A percentile compares a stretch with the other conserved stretches of the same genome.
These are phyloP conservation scores for Trichosporon coremiiforme DNA, from an alignment of 1,284 basidiomycete genomes.

Conservation along the genomic window DNA sequence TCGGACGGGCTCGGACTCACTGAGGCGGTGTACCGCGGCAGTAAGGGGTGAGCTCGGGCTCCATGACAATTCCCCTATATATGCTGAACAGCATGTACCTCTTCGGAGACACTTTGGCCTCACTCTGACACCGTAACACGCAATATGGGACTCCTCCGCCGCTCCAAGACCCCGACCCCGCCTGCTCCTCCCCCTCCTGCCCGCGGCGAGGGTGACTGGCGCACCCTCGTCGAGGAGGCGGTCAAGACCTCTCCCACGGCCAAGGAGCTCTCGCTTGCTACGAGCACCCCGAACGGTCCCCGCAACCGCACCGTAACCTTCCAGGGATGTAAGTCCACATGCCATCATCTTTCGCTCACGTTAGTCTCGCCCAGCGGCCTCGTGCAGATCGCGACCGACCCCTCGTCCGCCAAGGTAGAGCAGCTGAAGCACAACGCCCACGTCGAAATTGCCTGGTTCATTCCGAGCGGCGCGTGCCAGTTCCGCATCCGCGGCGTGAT, in stretches of 20 bases:
- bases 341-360: too few species aligned
- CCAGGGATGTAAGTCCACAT: constrained; percentile 20
- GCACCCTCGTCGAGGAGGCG: constrained; percentile 19
- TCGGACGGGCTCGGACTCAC: constrained; percentile 15
- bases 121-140: not conserved
- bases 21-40: constrained; percentile 5
- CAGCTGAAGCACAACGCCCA: constrained; percentile 21
- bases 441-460: constrained; percentile 28
- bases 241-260: constrained; percentile 18
- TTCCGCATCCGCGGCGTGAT: constrained; percentile 29
- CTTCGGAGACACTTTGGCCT: not conserved
- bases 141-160: not conserved
- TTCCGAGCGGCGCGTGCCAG: constrained; percentile 21
- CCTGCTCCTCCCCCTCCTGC: not conserved
- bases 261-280: constrained; percentile 20
- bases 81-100: too few species aligned
- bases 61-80: not conserved
- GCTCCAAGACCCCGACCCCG: not conserved
- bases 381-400: constrained; percentile 24
- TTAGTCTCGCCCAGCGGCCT: constrained; percentile 25
- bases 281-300: not conserved
- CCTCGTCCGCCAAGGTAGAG: constrained; percentile 18
- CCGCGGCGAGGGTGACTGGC: constrained; percentile 9
- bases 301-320: constrained; percentile 23
- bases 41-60: not conserved